phyloP scores from a whole-genome alignment of 106 monocot species.

The Iris macrosiphon region DNA sequence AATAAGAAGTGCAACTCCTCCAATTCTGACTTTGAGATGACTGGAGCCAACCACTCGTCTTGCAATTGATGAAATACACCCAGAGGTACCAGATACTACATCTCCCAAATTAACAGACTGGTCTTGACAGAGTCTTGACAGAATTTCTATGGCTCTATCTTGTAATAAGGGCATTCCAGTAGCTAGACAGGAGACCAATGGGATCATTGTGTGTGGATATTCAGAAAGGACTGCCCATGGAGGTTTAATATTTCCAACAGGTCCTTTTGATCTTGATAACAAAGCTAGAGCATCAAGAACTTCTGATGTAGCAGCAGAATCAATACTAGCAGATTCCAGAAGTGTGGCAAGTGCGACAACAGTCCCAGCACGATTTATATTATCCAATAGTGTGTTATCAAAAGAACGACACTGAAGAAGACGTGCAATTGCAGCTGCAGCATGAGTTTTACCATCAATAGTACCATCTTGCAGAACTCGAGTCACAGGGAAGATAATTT shows the following conservation, averaged over 20 bases:
- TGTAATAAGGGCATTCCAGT: slow-evolving; percentile 57
- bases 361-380: slow-evolving; percentile 71
- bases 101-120: slow-evolving; percentile 58
- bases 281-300: slow-evolving; percentile 80
- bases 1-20: slow-evolving; percentile 85
- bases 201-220: slow-evolving; percentile 64
- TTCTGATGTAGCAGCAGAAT: slow-evolving; percentile 77
- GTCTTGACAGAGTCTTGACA: slow-evolving; percentile 69
- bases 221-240: slow-evolving; percentile 72
- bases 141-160: slow-evolving; percentile 90
- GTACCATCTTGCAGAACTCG: slow-evolving; percentile 73
- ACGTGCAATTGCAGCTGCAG: slow-evolving; percentile 82
- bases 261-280: slow-evolving; percentile 58
- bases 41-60: slow-evolving; percentile 61
- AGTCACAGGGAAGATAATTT: slow-evolving; percentile 69
- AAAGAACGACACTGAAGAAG: slow-evolving; percentile 53
- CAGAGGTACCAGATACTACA: slow-evolving; percentile 39
- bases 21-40: slow-evolving; percentile 59
- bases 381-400: slow-evolving; percentile 44
- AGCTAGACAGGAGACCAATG: slow-evolving; percentile 71
- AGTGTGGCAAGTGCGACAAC: slow-evolving; percentile 80
- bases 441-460: slow-evolving; percentile 77
- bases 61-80: slow-evolving; percentile 70
- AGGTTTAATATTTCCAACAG: slow-evolving; percentile 36
- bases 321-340: slow-evolving; percentile 61